A percentile compares a stretch with the other conserved stretches of the same genome.
These are phyloP conservation scores for Hyaloraphidium curvatum DNA, from an alignment of 192 early-diverging fungal species.

Conservation along the genomic window DNA sequence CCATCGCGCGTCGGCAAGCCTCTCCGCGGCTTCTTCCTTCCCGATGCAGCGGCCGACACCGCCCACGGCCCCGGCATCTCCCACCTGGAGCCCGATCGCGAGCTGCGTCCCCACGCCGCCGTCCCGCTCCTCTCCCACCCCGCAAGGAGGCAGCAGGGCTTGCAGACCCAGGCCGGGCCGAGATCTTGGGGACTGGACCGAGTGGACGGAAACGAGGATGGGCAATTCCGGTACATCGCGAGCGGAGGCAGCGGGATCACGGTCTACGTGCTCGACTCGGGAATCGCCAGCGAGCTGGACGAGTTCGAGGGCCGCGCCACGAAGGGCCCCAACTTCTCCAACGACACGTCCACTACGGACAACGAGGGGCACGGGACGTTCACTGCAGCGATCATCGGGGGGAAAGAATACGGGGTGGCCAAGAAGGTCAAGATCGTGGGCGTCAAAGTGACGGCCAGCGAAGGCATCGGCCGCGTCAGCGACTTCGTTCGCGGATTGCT, in stretches of 20 bases:
- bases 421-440: conserved; percentile 31
- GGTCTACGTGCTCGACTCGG: background rate
- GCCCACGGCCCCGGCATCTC: no score
- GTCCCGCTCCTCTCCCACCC: no score
- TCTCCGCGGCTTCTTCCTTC: no score
- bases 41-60: no score
- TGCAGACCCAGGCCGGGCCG: no score
- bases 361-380: conserved; percentile 36
- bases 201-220: no score
- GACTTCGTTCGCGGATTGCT: conserved; percentile 25
- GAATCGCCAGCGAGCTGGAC: conserved; percentile 16
- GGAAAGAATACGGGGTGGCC: conserved; percentile 32
- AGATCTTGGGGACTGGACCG: no score
- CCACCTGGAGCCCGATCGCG: no score
- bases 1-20: no score
- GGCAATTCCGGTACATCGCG: background rate
- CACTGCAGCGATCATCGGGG: conserved; percentile 33
- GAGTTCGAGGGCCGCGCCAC: conserved; percentile 30
- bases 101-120: no score
- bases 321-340: conserved; percentile 20
- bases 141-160: no score
- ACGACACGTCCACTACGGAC: conserved; percentile 17
- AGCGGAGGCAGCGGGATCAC: background rate
- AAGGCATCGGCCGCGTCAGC: conserved; percentile 24
- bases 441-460: conserved; percentile 27